These are phyloP conservation scores for Hypoxylon cercidicola DNA, from an alignment of 495 filamentous ascomycete species.

Conservation along the genomic window DNA sequence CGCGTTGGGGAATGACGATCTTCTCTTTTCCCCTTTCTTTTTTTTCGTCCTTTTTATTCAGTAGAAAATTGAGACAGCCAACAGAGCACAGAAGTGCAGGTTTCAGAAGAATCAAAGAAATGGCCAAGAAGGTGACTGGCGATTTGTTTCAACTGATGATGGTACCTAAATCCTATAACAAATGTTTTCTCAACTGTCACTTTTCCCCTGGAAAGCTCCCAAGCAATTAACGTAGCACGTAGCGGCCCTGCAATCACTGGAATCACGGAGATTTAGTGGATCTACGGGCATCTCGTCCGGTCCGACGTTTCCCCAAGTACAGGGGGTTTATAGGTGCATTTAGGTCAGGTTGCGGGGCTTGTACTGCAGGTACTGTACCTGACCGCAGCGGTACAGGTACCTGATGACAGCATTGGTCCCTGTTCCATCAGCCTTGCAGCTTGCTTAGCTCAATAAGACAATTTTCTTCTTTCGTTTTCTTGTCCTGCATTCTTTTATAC, in stretches of 20 bases:
- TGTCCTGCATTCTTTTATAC: neutral
- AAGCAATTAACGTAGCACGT: slow-evolving; percentile 21
- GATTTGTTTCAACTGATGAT: slow-evolving; percentile 22
- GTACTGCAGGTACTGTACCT: neutral
- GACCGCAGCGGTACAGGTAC: slow-evolving; percentile 4
- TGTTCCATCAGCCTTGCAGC: slow-evolving; percentile 38
- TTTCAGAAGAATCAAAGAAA: neutral
- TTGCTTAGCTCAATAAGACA: slow-evolving; percentile 2
- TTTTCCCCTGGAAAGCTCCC: neutral
- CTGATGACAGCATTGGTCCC: slow-evolving; percentile 16
- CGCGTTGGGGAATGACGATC: slow-evolving; percentile 37
- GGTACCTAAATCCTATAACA: slow-evolving; percentile 18
- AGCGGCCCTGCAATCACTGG: slow-evolving; percentile 6
- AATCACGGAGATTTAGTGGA: slow-evolving; percentile 31
- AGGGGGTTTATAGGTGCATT: slow-evolving; percentile 14
- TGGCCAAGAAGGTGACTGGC: neutral
- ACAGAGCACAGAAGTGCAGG: slow-evolving; percentile 4
- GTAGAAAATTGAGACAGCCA: slow-evolving; percentile 20
- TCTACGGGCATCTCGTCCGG: slow-evolving; percentile 20
- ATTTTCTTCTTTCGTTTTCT: slow-evolving; percentile 7
- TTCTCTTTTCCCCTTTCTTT: slow-evolving; percentile 12
- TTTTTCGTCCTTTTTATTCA: slow-evolving; percentile 14
- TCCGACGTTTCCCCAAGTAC: slow-evolving; percentile 45
- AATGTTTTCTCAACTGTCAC: too few species aligned
- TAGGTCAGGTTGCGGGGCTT: neutral